Percentiles rank a stretch among this genome's conserved stretches.
These are phyloP conservation scores for Penicillium psychrosexuale DNA, from an alignment of 2,329 filamentous ascomycete species.

Conservation along the genomic window DNA sequence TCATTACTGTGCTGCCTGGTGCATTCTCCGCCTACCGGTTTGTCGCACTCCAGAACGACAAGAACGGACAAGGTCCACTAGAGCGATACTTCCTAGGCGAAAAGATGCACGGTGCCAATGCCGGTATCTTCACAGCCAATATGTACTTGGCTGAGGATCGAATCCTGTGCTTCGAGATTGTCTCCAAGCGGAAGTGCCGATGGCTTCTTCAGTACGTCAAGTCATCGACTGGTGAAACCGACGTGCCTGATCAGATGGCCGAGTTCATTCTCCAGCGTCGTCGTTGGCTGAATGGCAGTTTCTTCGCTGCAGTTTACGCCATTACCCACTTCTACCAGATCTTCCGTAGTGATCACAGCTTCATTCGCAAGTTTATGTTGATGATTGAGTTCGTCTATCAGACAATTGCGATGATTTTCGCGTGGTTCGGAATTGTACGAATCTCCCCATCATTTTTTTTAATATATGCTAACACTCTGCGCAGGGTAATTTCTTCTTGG, in stretches of 20 bases:
- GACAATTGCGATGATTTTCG: conserved; percentile 93
- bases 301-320: conserved; percentile 96
- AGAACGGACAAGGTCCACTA: conserved; percentile 84
- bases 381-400: conserved; percentile 92
- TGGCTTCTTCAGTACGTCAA: conserved; percentile 99
- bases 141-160: conserved; percentile 54
- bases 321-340: conserved; percentile 95
- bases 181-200: conserved; percentile 93
- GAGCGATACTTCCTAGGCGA: conserved; percentile 98
- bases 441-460: not conserved
- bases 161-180: conserved; percentile 67
- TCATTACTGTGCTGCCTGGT: conserved; percentile 93
- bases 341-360: conserved; percentile 86
- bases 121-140: conserved; percentile 95
- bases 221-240: conserved; percentile 92
- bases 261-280: conserved; percentile 94
- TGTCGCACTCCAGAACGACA: conserved; percentile 92
- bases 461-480: not conserved
- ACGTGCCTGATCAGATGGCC: conserved; percentile 89
- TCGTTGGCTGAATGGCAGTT: conserved; percentile 96
- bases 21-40: conserved; percentile 98
- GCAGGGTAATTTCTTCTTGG: conserved; percentile 89
- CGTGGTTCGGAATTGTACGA: conserved; percentile 80
- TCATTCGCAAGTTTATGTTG: conserved; percentile 83
- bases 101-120: conserved; percentile 88